Base-by-base conservation (phyloP, 1,284 basidiomycete genomes). In the Tilletia indica region DNA sequence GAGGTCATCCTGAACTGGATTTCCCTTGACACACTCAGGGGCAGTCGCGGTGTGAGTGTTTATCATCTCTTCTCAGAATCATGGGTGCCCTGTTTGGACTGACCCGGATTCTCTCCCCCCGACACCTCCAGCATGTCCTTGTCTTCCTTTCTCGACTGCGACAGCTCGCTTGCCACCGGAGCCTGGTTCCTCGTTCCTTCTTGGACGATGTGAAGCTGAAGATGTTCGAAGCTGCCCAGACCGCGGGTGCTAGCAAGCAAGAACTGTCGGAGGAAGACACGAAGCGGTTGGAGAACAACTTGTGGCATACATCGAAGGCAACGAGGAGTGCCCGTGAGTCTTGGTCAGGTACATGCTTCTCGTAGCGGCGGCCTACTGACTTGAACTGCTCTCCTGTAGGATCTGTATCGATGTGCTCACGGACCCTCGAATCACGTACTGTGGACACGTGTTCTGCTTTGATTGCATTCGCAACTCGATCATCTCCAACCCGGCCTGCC, bases 121-220 rank as follows among this genome's bases (percentile, higher is more conserved):
- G 25, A 31, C 25, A 31, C 25, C 25, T 31, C 25, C n/a, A 48
- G 34, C 36, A 56, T 76, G 89, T 93, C 4, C 85, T 93, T 45
- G 91, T 91, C 74, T 89, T 93, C 89, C 87, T 96, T 21, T 94
- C 93, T 2, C 90, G 94, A 45, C 87, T 96, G 85, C 90, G 94
- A 19, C 94, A 96, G 85, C 86, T 95, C 16, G 91, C 89, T 31
- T 88, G 94, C 25, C 92, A 94, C 77, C 90, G 92, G 0, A 90
- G 89, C 2, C 87, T 96, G 31, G 87, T 94, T 34, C 93, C 93
- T 0, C 78, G 86, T 3, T 87, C 89, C 73, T 94, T 94, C 81
- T 83, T 94, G 6, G 89, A 93, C 54, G 88, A 92, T 73, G 86
- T 94, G 12, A 48, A 89, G 87, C 38, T 85, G 87, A 8, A 39